phyloP scores from a whole-genome alignment of 371 early-diverging fungal genomes.

The Mortierella sp. region DNA sequence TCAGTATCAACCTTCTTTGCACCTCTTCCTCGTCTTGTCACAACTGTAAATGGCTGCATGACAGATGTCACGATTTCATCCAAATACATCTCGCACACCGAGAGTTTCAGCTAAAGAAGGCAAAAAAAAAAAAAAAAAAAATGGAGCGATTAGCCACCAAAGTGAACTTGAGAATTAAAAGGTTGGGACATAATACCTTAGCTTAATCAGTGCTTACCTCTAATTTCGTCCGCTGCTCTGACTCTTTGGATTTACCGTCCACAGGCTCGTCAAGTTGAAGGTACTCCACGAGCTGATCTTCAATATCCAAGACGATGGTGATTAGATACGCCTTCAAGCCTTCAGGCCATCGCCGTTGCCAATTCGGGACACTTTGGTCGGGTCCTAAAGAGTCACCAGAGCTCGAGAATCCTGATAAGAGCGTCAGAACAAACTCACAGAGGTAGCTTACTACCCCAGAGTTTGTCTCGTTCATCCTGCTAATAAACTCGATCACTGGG shows the following conservation, averaged over 20 bases:
- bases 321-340: slow-evolving; percentile 18
- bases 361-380: slow-evolving; percentile 13
- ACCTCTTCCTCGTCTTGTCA: slow-evolving; percentile 22
- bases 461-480: slow-evolving; percentile 53
- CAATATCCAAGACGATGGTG: slow-evolving; percentile 19
- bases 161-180: no score
- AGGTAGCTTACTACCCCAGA: slow-evolving; percentile 58
- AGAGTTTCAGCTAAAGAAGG: slow-evolving; percentile 18
- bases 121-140: not conserved
- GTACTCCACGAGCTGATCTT: slow-evolving; percentile 38
- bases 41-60: slow-evolving; percentile 19
- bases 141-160: not conserved
- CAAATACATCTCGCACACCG: slow-evolving; percentile 39
- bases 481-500: slow-evolving; percentile 40
- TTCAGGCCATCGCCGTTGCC: slow-evolving; percentile 37
- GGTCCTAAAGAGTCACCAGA: not conserved
- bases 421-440: slow-evolving; percentile 42
- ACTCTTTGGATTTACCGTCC: not conserved
- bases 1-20: slow-evolving; percentile 36
- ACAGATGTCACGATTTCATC: slow-evolving; percentile 39
- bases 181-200: no score
- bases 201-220: slow-evolving; percentile 20
- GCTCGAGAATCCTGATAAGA: slow-evolving; percentile 13
- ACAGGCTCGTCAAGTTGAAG: slow-evolving; percentile 16
- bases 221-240: slow-evolving; percentile 6